Evolutionary conservation across 805 yeast species (phyloP), one percentile per base, ranked within the genome.

Genomic region (Metschnikowia lochheadii): DNA sequence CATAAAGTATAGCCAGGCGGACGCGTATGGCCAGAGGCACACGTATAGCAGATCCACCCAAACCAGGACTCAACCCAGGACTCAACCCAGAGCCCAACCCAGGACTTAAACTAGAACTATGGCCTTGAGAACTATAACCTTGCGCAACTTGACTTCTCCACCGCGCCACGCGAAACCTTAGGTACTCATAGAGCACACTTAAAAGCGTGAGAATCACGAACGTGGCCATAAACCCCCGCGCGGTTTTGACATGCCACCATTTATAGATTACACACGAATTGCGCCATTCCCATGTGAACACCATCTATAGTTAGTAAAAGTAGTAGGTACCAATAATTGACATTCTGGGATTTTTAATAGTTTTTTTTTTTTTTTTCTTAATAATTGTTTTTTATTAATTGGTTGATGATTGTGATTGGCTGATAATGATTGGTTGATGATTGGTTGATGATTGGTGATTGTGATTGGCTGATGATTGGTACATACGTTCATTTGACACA

Each of bases 181-280:
- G 46, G 55, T 69, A 81, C 62, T 87, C 95, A 63, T 85, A 88
- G 1, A 82, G 78, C 40, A 80, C 73, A 2, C 83, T 73, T 5
- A 85, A 49, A 0, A 66, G 53, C 0, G 72, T 72, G 21, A 87
- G 72, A 0, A 77, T 75, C 0, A 78, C 10, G 37, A 86, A 61
- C 1, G 89, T 76, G 6, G 80, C 50, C 2, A 84, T 6, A 44
- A 88, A 76, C 6, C 81, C 83, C 2, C 66, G 40, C 5, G 68
- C 60, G 1, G 83, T 77, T 44, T 71, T 72, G 48, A 88, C 78
- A 57, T 85, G 92, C 96, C 96, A 88, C 87, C 91, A 84, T 50
- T 72, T 68, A 64, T 85, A 85, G 8, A 88, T 77, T 8, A 88
- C 80, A 63, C 96, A 88, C 5, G 87, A 75, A 62, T 87, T 79